Evolutionary conservation across 2,329 filamentous ascomycete species (phyloP).

Genomic region (Cladosporium phlei): DNA sequence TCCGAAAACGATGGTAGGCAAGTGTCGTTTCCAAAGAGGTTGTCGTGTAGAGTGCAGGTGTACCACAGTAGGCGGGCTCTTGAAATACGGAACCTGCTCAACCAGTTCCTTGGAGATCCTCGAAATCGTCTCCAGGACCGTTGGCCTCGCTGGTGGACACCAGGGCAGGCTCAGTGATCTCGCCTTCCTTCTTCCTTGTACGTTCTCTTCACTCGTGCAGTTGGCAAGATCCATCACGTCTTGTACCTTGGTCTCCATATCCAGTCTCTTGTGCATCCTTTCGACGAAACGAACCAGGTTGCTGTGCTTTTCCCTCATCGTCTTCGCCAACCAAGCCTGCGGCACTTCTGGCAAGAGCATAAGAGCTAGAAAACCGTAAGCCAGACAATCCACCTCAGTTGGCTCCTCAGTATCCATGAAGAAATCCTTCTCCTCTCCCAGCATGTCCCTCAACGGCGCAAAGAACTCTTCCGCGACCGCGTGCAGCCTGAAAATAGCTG

Average conservation of each 20-base stretch:
- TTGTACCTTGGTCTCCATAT: constrained; percentile 23
- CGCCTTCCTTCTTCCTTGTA: constrained; percentile 7
- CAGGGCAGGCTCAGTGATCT: constrained; percentile 25
- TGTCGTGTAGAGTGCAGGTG: neutral
- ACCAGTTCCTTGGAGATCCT: constrained; percentile 17
- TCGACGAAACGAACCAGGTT: constrained; percentile 36
- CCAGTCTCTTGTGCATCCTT: constrained; percentile 28
- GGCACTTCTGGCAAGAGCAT: constrained; percentile 61
- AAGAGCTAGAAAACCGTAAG: constrained; percentile 72
- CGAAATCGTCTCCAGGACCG: constrained; percentile 12
- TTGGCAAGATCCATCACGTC: constrained; percentile 19
- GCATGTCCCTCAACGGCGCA: constrained; percentile 62
- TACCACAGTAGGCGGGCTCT: constrained; percentile 5
- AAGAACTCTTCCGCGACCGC: constrained; percentile 67
- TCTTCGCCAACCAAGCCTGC: constrained; percentile 57
- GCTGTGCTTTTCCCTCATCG: constrained; percentile 48
- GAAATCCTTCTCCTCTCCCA: constrained; percentile 50
- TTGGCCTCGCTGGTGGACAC: constrained; percentile 13
- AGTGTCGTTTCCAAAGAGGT: constrained; percentile 19
- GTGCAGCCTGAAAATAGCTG: constrained; percentile 70
- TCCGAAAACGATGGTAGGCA: constrained; percentile 20
- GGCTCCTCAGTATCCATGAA: constrained; percentile 51
- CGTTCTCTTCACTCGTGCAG: constrained; percentile 11
- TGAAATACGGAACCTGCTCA: constrained; percentile 23
- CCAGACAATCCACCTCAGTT: constrained; percentile 71